phyloP scores from a whole-genome alignment of 805 yeast species.

The Metschnikowia koreensis region DNA sequence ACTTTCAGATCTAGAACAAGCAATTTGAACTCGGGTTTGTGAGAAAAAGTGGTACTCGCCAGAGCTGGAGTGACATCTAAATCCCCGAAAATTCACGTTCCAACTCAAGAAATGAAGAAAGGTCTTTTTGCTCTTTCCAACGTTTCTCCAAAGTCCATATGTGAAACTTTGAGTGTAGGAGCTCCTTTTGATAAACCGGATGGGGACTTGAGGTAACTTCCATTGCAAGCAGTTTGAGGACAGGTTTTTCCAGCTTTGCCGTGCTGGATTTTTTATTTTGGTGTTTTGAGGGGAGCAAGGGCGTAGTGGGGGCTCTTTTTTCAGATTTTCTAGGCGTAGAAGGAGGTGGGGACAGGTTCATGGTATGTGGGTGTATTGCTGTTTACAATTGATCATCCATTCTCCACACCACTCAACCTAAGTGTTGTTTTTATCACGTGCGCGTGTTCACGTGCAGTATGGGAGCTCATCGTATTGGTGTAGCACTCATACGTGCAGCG shows the following conservation, averaged over 20 bases:
- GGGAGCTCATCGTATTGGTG: not conserved
- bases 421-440: not conserved
- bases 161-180: conserved; percentile 27
- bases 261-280: conserved; percentile 21
- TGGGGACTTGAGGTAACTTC: conserved; percentile 1
- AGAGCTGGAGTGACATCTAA: not conserved
- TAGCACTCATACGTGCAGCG: not conserved
- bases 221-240: conserved; percentile 1
- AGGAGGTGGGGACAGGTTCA: conserved; percentile 2
- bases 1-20: not conserved
- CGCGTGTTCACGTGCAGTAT: not conserved
- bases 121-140: conserved; percentile 23
- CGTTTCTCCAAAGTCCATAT: conserved; percentile 31
- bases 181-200: conserved; percentile 13
- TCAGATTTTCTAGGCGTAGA: conserved; percentile 14
- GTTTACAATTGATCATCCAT: not conserved
- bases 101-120: conserved; percentile 29
- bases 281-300: conserved; percentile 29
- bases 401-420: not conserved
- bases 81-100: conserved; percentile 19
- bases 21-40: too few relatives aligned
- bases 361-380: not conserved
- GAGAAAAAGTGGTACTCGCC: not conserved
- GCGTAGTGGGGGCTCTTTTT: conserved; percentile 38
- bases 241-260: conserved; percentile 7